Conservation (phyloP, 805 yeast genomes). For the Candida orba region DNA sequence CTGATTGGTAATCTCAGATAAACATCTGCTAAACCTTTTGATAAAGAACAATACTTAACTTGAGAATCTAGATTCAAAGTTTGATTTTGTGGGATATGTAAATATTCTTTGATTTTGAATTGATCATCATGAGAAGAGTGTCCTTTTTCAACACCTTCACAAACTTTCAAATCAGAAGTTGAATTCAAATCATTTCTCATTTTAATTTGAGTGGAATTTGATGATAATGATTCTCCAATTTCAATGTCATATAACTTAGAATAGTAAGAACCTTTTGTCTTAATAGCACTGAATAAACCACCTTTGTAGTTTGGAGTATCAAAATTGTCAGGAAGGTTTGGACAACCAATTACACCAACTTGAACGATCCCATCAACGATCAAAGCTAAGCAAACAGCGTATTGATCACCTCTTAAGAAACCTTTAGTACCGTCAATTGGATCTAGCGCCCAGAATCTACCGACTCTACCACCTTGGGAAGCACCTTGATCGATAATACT, state of each 20-base stretch:
- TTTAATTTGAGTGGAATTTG: constrained; percentile 28
- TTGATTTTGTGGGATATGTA: constrained; percentile 52
- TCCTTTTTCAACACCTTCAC: constrained; percentile 93
- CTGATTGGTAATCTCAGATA: constrained; percentile 83
- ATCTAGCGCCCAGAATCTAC: constrained; percentile 94
- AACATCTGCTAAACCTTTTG: constrained; percentile 88
- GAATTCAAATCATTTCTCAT: constrained; percentile 43
- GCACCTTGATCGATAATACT: constrained; percentile 72
- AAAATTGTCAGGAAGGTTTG: constrained; percentile 57
- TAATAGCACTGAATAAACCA: constrained; percentile 68
- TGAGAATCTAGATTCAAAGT: constrained; percentile 88
- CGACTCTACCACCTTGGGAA: constrained; percentile 68
- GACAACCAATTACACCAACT: constrained; percentile 94
- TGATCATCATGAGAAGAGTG: constrained; percentile 92
- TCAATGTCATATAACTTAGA: constrained; percentile 29
- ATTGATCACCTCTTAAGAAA: constrained; percentile 90
- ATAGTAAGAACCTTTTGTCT: constrained; percentile 56
- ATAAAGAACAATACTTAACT: constrained; percentile 88
- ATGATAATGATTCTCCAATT: constrained; percentile 30
- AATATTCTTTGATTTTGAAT: constrained; percentile 54
- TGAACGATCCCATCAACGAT: constrained; percentile 80
- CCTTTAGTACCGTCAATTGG: constrained; percentile 99
- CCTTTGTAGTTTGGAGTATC: constrained; percentile 41
- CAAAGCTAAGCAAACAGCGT: constrained; percentile 90
- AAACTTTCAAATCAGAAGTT: constrained; percentile 52